A percentile compares a stretch with the other conserved stretches of the same genome.
These are phyloP conservation scores for Adansonia digitata DNA, from an alignment of 345 rosid genomes.

Conservation along the genomic window DNA sequence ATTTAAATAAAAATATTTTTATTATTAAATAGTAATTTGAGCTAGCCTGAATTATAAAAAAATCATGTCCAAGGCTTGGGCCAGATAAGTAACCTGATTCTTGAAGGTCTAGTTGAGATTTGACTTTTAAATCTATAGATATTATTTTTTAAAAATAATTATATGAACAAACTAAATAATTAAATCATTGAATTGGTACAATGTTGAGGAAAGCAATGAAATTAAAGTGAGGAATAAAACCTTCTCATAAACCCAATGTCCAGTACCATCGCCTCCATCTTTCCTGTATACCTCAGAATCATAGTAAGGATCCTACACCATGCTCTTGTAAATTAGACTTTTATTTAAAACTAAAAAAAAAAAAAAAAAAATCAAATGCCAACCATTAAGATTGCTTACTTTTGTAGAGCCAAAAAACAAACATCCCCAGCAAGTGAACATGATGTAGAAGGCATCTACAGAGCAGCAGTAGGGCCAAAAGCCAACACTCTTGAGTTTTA, in stretches of 20 bases:
- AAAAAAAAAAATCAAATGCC: no score
- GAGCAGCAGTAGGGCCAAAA: not conserved
- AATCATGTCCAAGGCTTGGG: no score
- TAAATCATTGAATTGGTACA: not conserved
- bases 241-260: constrained; percentile 83
- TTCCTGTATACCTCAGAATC: constrained; percentile 77
- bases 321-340: not conserved
- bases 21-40: no score
- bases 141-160: no score
- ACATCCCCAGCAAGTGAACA: constrained; percentile 96
- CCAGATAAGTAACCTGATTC: no score
- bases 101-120: no score
- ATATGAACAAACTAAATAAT: no score
- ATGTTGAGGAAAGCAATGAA: not conserved
- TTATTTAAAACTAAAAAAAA: not conserved
- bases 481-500: not conserved
- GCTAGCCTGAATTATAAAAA: no score
- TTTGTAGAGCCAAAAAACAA: constrained; percentile 73
- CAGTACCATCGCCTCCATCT: constrained; percentile 95
- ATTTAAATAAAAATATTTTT: no score
- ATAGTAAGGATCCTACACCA: constrained; percentile 75
- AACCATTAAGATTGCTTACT: constrained; percentile 37
- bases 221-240: constrained; percentile 30
- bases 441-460: constrained; percentile 74
- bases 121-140: no score